These are phyloP conservation scores for Cadophora malorum DNA, from an alignment of 2,329 filamentous ascomycete species.

Conservation along the genomic window DNA sequence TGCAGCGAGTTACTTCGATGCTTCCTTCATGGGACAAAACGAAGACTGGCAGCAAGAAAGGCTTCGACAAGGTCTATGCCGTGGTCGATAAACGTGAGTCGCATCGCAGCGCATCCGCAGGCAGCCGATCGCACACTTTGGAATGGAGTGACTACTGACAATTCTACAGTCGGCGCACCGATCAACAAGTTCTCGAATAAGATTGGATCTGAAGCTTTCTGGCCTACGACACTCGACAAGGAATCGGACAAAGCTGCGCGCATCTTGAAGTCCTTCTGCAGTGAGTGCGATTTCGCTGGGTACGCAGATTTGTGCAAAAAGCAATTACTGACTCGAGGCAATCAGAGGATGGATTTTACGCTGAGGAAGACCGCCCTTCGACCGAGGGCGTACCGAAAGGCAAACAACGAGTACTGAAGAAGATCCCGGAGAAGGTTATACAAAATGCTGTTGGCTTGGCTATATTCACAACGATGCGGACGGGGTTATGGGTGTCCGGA, in stretches of 20 bases:
- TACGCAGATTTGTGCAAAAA: conserved; percentile 26
- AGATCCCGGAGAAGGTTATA: conserved; percentile 86
- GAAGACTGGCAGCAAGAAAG: conserved; percentile 63
- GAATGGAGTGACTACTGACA: conserved; percentile 41
- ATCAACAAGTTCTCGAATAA: conserved; percentile 84
- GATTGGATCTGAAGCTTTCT: conserved; percentile 81
- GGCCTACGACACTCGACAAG: conserved; percentile 83
- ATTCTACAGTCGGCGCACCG: conserved; percentile 61
- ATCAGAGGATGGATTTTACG: conserved; percentile 71
- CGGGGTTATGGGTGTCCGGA: conserved; percentile 88
- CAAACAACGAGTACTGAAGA: conserved; percentile 70
- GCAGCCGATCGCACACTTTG: not conserved
- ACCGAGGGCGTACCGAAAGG: conserved; percentile 50
- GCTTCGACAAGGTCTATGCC: conserved; percentile 76
- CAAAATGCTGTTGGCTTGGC: conserved; percentile 88
- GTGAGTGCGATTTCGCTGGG: conserved; percentile 56
- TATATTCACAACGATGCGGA: conserved; percentile 95
- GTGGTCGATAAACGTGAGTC: conserved; percentile 65
- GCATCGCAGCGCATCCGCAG: not conserved
- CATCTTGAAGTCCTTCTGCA: conserved; percentile 90
- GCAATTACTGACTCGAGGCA: conserved; percentile 32
- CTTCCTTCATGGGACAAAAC: conserved; percentile 59
- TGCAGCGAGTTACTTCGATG: conserved; percentile 45
- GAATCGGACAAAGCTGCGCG: conserved; percentile 92
- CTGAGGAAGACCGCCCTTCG: conserved; percentile 53